Base-by-base conservation (phyloP, 805 yeast genomes). In the Nakazawaea sp. region DNA sequence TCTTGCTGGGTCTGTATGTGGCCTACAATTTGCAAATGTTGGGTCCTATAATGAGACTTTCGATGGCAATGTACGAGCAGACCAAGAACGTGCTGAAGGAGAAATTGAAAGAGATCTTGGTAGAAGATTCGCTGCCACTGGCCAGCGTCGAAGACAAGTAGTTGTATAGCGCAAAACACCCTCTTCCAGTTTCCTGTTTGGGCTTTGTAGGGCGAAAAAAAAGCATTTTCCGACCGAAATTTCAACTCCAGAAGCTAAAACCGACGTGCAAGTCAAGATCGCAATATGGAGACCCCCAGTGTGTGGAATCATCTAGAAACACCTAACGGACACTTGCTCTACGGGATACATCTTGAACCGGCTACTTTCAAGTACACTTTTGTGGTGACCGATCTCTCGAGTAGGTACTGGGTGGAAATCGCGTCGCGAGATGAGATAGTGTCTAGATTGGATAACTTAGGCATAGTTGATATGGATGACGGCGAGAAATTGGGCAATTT, bases 1-100 rank as follows among this genome's bases (percentile, higher is more conserved):
- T 69, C 1, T 72, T 72, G 1, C 85, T 83, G 0, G 81, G 75
- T 1, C 53, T 70, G 1, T 86, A 81, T 53, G 70, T 83, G 35
- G 69, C 87, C 42, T 81, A 84, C 52, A 71, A 69, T 40, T 66
- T 82, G 54, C 81, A 81, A 45, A 61, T 90, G 56, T 72, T 90
- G 63, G 81, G 81, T 5, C 96, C 96, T 1, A 78, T 89, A 9
- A 45, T 74, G 35, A 62, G 68, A 27, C 76, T 88, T 18, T 71
- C 62, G 4, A 69, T 71, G 40, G 68, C 80, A 15, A 73, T 82
- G 51, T 33, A 70, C 10, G 75, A 74, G 27, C 81, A 82, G 48
- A 61, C 79, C 0, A 52, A 75, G 27, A 60, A 55, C 1, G 73
- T 82, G 16, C 76, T 68, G 12, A 86, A 78, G 48, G 71, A 66